Percentiles rank a stretch among this genome's conserved stretches.
Conservation (phyloP, 441 rosid genomes). For the Caryocar brasiliense region DNA sequence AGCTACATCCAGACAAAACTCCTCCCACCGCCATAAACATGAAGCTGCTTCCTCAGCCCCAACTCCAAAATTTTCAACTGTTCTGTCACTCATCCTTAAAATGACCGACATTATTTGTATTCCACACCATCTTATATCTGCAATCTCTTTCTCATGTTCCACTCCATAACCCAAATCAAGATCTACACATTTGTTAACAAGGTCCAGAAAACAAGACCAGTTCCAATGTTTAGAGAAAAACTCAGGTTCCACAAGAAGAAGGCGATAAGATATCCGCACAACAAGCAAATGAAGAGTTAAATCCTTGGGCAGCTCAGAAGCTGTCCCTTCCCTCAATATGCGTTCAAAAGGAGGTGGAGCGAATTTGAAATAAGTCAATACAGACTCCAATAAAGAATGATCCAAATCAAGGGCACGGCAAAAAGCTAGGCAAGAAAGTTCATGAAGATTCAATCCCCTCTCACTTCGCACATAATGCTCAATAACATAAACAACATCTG, state of each 20-base stretch:
- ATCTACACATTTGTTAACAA: slow-evolving; percentile 29
- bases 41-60: slow-evolving; percentile 49
- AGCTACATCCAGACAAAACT: slow-evolving; percentile 72
- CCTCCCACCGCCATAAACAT: slow-evolving; percentile 90
- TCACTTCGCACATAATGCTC: slow-evolving; percentile 46
- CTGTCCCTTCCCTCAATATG: slow-evolving; percentile 29
- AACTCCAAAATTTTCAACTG: slow-evolving; percentile 38
- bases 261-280: slow-evolving; percentile 57
- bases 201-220: slow-evolving; percentile 82
- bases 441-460: slow-evolving; percentile 69
- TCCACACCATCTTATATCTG: slow-evolving; percentile 71
- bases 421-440: slow-evolving; percentile 81
- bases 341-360: slow-evolving; percentile 84
- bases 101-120: slow-evolving; percentile 45
- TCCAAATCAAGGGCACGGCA: slow-evolving; percentile 80
- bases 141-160: slow-evolving; percentile 23
- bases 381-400: slow-evolving; percentile 59
- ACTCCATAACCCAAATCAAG: slow-evolving; percentile 8
- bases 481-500: slow-evolving; percentile 39
- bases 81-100: slow-evolving; percentile 48
- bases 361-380: slow-evolving; percentile 56
- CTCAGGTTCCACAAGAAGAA: slow-evolving; percentile 51
- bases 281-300: slow-evolving; percentile 30
- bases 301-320: slow-evolving; percentile 35
- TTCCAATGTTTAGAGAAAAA: slow-evolving; percentile 76